phyloP scores from a whole-genome alignment of 345 rosid genomes.

The Citrus unshiu region DNA sequence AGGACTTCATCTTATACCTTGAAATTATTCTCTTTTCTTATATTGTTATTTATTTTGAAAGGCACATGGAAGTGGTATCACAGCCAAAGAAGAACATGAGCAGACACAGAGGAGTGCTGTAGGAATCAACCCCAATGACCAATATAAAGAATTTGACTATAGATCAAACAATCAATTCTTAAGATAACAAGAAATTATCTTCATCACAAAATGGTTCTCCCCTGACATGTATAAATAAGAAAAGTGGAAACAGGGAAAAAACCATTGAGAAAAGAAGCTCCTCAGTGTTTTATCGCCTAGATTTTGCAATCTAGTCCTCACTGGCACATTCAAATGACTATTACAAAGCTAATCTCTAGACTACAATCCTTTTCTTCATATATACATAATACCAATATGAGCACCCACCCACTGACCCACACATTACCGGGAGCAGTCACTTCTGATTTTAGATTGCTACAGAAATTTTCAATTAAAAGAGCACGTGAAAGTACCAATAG shows the following conservation, averaged over 20 bases:
- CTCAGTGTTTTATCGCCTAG: too few species aligned
- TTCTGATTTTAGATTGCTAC: not conserved
- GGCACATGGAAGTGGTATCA: not conserved
- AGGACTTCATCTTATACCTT: not conserved
- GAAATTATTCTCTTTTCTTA: not conserved
- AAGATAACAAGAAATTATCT: not conserved
- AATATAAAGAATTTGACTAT: not conserved
- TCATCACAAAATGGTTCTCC: not conserved
- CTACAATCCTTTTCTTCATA: not conserved
- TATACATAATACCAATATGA: not conserved
- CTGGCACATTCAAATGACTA: not conserved
- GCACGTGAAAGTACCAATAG: not conserved
- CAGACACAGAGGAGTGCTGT: not conserved
- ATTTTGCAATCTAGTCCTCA: not conserved
- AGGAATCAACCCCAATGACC: not conserved
- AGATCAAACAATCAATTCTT: not conserved
- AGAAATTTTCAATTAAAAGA: not conserved
- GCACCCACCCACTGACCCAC: not conserved
- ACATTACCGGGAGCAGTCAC: not conserved
- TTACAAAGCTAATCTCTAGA: not conserved
- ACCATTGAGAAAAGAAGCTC: too few species aligned
- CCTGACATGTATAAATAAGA: not conserved
- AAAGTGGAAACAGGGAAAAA: too few species aligned
- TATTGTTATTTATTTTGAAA: not conserved
- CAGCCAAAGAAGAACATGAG: not conserved